Percentiles rank a stretch among this genome's conserved stretches.
These are phyloP conservation scores for Orychophragmus violaceus DNA, from an alignment of 345 rosid species.

Conservation along the genomic window DNA sequence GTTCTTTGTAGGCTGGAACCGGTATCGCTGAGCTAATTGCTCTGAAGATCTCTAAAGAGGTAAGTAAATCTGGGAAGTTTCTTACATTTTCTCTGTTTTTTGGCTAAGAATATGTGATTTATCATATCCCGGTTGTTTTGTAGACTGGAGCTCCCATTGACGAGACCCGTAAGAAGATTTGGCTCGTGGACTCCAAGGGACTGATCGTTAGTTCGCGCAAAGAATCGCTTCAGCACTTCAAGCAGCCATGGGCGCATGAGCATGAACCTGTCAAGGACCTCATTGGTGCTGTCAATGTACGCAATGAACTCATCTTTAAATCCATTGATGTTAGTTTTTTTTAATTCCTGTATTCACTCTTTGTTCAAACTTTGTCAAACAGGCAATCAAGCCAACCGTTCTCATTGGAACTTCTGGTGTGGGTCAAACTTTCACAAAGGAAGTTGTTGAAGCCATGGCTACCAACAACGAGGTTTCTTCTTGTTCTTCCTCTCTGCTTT, in stretches of 20 bases:
- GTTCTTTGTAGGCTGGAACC: conserved; percentile 75
- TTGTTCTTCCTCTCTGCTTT: background rate
- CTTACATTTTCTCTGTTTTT: background rate
- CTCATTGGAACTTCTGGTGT: conserved; percentile 94
- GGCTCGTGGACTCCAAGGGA: conserved; percentile 99
- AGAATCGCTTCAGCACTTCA: conserved; percentile 89
- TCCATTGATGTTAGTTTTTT: background rate
- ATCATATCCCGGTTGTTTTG: conserved; percentile 15
- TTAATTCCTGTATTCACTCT: background rate
- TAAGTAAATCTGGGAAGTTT: background rate
- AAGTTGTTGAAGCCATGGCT: conserved; percentile 88
- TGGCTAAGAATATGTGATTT: conserved; percentile 12
- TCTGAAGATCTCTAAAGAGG: conserved; percentile 75
- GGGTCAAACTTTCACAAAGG: conserved; percentile 86
- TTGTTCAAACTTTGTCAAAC: conserved; percentile 9
- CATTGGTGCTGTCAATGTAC: conserved; percentile 70
- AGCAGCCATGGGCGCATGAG: conserved; percentile 94
- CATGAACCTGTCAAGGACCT: conserved; percentile 67
- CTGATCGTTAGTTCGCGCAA: conserved; percentile 71
- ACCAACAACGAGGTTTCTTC: conserved; percentile 63
- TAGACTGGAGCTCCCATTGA: conserved; percentile 59
- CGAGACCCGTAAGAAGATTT: conserved; percentile 84
- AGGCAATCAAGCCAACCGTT: conserved; percentile 92
- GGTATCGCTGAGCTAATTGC: conserved; percentile 99
- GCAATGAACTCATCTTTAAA: background rate